Evolutionary conservation across 257 asterid species (phyloP), one percentile per base, ranked within the genome.

Genomic region (Prunella vulgaris): DNA sequence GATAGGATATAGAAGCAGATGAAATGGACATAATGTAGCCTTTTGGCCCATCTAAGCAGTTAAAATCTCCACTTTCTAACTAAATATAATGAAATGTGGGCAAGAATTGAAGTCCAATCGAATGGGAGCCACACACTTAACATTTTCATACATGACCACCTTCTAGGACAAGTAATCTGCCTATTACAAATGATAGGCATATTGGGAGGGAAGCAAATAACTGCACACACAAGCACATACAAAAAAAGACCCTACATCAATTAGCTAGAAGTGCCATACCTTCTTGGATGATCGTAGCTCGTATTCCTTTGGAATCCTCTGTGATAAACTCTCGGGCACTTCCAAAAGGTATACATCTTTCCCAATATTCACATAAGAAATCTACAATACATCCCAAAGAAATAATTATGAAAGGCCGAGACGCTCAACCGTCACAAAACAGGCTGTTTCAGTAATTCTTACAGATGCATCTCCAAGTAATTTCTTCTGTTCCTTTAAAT

Each of bases 261-360:
- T 59, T 32, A 66, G 64, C 60, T 54, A 60, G 18, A 71, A 18
- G 28, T 35, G 27, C 32, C 58, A 37, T 68, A 90, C 99, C 99
- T 93, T 90, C 84, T 87, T 90, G 60, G 99, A 93, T 64, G 99
- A 89, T 60, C 77, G 86, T 66, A 89, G 76, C 79, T 93, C 99
- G 13, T 87, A 93, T 71, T 93, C 97, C 79, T 82, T 80, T 2
- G 99, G 89, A 77, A 83, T 80, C 68, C 75, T 72, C 66, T 76
- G 75, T 70, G 93, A 84, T 83, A 90, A 83, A 74, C 87, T 77
- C 79, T 90, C 97, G 0, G 96, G 99, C 78, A 93, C 88, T 85
- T 93, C 96, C 87, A 93, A 84, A 77, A 90, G 99, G 78, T 90
- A 90, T 5, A 83, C 24, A 65, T 93, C 99, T 84, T 90, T 93